Evolutionary conservation across 2,329 filamentous ascomycete genomes (phyloP), one percentile per base, ranked within the genome.

Genomic region (Cytospora chrysosperma): DNA sequence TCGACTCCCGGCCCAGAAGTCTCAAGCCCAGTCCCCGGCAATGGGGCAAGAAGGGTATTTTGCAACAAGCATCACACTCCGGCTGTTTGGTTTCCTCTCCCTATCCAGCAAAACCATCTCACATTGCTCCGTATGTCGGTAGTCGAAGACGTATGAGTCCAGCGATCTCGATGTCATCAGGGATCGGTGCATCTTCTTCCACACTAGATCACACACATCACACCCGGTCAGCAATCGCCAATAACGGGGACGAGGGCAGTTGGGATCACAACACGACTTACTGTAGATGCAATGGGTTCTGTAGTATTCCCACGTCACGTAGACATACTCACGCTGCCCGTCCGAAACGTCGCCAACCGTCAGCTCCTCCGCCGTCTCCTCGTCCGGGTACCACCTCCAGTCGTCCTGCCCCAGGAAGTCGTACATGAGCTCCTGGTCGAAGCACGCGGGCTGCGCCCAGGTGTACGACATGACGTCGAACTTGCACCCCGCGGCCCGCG

Each of bases 401-500:
- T 55, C 43, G 19, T 51, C 40, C 28, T 34, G 52, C 4, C 59
- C 53, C 21, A 61, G 52, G 52, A 61, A 61, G 8, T 61, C 59
- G 24, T 61, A 61, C 59, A 61, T 61, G 27, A 61, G 59, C 59
- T 61, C 52, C 53, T 61, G 59, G 59, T 61, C 59, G 30, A 61
- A 61, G 43, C 59, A 61, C 2, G 55, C 50, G 1, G 59, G 59
- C n/a, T 61, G 59, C 27, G 56, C 59, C 59, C 59, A 61, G n/a
- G 59, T 61, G 40, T 56, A 61, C 15, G 59, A 56, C 59, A 61
- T 56, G 28, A 56, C 21, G 40, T 61, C 59, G 28, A 61, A 61
- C 30, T 43, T 61, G 59, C 59, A 61, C 12, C 59, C 59, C 2
- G 59, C 59, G 5, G 59, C 59, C 27, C 43, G 32, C 10, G 59